Evolutionary conservation across 2,329 filamentous ascomycete genomes (phyloP).

Genomic region (Herpotrichia juniperi): DNA sequence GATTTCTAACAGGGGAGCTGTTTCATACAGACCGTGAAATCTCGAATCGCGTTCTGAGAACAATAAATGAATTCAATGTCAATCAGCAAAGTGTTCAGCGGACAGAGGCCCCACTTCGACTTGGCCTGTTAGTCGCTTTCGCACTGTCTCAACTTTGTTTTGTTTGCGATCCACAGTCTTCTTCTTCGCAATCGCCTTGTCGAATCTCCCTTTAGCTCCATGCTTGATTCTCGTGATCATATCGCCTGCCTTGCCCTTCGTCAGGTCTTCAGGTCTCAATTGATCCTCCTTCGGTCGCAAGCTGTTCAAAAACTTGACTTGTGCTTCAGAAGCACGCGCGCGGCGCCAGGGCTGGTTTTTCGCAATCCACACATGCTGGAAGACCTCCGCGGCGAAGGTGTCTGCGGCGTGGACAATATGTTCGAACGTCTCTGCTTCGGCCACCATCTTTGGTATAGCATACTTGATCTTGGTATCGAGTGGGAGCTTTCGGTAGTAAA

Average conservation of each 20-base stretch:
- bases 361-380: constrained; percentile 70
- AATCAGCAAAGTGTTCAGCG: neutral
- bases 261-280: constrained; percentile 64
- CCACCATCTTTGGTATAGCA: constrained; percentile 71
- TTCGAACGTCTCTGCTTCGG: constrained; percentile 68
- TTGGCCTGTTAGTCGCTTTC: constrained; percentile 48
- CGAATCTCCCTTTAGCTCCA: constrained; percentile 69
- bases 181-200: constrained; percentile 44
- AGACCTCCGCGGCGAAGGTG: constrained; percentile 73
- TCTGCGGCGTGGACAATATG: constrained; percentile 86
- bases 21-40: neutral
- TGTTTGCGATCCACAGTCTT: constrained; percentile 28
- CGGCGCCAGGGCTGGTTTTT: constrained; percentile 73
- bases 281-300: constrained; percentile 61
- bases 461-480: constrained; percentile 54
- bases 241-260: constrained; percentile 81
- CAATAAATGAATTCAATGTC: neutral
- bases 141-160: constrained; percentile 57
- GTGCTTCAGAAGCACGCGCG: constrained; percentile 63
- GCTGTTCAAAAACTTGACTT: constrained; percentile 75
- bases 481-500: constrained; percentile 50
- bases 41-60: neutral
- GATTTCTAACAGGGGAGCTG: no score
- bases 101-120: constrained; percentile 56
- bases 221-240: constrained; percentile 94